Percentiles rank a stretch among this genome's conserved stretches.
Evolutionary conservation across 106 monocot genomes (phyloP).

Genomic region (Gastrodia elata): DNA sequence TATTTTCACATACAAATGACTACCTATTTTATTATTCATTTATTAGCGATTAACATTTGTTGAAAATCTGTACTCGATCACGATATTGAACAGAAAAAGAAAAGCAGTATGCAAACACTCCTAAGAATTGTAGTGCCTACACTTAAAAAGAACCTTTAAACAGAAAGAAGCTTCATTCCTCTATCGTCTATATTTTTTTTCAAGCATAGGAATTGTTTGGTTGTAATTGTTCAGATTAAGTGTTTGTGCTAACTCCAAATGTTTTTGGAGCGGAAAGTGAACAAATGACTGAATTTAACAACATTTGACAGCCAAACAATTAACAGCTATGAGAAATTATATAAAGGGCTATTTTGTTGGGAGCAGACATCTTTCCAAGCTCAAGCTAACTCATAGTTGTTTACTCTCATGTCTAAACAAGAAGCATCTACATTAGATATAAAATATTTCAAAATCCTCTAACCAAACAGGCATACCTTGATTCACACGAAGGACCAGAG

Average conservation of each 20-base stretch:
- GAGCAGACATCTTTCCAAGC: neutral
- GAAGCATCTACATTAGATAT: neutral
- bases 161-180: neutral
- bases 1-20: too few relatives aligned
- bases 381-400: neutral
- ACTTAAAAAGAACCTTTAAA: neutral
- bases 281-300: neutral
- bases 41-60: neutral
- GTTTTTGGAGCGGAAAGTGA: neutral
- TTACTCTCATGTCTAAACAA: conserved; percentile 6
- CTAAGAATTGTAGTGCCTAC: neutral
- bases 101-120: neutral
- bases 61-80: neutral
- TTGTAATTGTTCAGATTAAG: neutral
- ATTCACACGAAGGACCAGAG: conserved; percentile 79
- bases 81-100: neutral
- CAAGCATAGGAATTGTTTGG: neutral
- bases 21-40: too few relatives aligned
- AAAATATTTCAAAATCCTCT: neutral
- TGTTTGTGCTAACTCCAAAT: neutral
- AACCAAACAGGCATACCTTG: conserved; percentile 52
- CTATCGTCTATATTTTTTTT: neutral
- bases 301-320: neutral
- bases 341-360: neutral
- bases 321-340: neutral